Conservation (phyloP, 441 rosid genomes). For the Hura crepitans region DNA sequence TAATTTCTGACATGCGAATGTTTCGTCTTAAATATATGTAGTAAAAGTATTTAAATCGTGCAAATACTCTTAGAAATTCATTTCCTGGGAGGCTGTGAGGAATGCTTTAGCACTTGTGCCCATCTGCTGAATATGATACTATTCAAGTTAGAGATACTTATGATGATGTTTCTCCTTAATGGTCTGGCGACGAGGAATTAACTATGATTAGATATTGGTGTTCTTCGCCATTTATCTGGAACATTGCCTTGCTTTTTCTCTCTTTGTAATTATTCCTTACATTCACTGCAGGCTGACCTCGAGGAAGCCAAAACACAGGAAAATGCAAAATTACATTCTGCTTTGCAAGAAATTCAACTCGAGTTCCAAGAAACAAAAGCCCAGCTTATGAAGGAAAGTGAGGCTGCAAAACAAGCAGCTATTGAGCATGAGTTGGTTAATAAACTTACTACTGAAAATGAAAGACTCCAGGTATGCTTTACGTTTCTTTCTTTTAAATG, state of each 20-base stretch:
- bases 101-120: background rate
- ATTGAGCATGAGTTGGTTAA: constrained; percentile 50
- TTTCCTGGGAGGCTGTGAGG: background rate
- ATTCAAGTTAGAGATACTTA: background rate
- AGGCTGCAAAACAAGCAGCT: constrained; percentile 43
- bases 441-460: constrained; percentile 72
- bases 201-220: background rate
- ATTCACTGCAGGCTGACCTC: constrained; percentile 46
- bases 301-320: constrained; percentile 75
- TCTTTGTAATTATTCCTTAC: constrained; percentile 23
- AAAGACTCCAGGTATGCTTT: constrained; percentile 64
- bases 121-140: background rate
- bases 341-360: constrained; percentile 59
- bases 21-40: background rate
- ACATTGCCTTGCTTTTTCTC: background rate
- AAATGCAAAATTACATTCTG: constrained; percentile 59
- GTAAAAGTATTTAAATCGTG: background rate
- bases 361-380: constrained; percentile 46
- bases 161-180: background rate
- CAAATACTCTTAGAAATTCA: background rate
- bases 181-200: background rate
- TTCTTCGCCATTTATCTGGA: background rate
- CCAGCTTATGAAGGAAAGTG: constrained; percentile 37
- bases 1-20: background rate
- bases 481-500: constrained; percentile 21